Conservation (phyloP, 495 filamentous ascomycete genomes). For the Elaphomyces granulatus region DNA sequence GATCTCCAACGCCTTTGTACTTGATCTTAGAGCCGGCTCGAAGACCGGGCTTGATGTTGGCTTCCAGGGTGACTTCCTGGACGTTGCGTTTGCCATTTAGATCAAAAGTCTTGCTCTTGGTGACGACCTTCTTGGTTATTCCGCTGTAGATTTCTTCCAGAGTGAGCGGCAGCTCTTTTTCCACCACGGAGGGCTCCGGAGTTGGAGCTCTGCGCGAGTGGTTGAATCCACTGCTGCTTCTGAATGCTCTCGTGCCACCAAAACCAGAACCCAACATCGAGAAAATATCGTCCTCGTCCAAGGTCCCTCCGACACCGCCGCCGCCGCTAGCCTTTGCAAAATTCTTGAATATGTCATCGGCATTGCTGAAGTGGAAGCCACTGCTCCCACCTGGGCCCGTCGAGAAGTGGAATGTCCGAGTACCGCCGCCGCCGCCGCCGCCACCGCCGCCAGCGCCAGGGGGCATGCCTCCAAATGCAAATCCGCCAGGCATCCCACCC, state of each 20-base stretch:
- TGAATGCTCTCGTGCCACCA: conserved; percentile 21
- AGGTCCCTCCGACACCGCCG: conserved; percentile 33
- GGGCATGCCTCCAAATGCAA: conserved; percentile 40
- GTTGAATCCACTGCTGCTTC: conserved; percentile 17
- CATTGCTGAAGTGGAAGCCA: conserved; percentile 66
- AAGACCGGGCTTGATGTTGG: conserved; percentile 85
- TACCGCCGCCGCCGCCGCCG: conserved; percentile 30
- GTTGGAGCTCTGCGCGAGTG: conserved; percentile 36
- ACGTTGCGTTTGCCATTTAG: conserved; percentile 63
- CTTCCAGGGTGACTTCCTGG: conserved; percentile 80
- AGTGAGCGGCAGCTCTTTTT: conserved; percentile 64
- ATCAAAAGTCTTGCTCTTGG: conserved; percentile 92
- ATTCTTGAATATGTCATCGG: conserved; percentile 70
- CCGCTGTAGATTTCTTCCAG: conserved; percentile 81
- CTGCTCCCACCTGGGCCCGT: conserved; percentile 39
- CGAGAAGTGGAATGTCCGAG: conserved; percentile 61
- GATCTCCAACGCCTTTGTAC: conserved; percentile 89
- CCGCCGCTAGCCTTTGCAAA: conserved; percentile 47
- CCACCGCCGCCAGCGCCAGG: conserved; percentile 43
- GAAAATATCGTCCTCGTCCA: conserved; percentile 42
- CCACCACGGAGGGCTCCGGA: conserved; percentile 83
- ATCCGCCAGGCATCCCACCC: conserved; percentile 43
- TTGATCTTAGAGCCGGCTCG: conserved; percentile 97
- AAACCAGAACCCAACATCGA: conserved; percentile 21
- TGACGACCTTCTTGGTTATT: conserved; percentile 87